Base-by-base conservation (phyloP, 2,329 filamentous ascomycete genomes). In the Aspergillus sp. region DNA sequence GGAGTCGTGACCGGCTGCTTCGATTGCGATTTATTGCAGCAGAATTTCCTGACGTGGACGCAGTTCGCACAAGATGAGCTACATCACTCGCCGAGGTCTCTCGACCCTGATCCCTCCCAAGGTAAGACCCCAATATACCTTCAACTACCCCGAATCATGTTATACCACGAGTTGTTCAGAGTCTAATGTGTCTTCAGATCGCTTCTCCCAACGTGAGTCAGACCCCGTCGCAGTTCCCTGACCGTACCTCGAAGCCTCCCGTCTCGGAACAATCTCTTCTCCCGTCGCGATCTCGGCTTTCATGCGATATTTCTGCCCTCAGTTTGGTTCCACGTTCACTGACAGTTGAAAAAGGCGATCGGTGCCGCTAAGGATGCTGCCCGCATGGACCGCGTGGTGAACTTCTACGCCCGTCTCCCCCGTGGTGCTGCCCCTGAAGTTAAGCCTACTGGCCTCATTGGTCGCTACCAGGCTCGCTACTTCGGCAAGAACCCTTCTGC, bases 31-130 rank as follows among this genome's bases (percentile, higher is more conserved):
- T 23, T 5, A 34, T 42, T 50, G n/a, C 16, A 11, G 2, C 17
- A 19, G 23, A 11, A 1, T n/a, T 44, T 58, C 57, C 60, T 67
- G 56, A 71, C 50, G 50, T 23, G 29, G 45, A 6, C 50, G 21
- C 47, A 71, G 67, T 63, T 62, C 60, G 58, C 66, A 75, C 83
- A 90, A 80, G 78, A 97, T 96, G 92, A 96, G 91, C 84, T 94
- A 87, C 85, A 83, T 95, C 72, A 85, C 87, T 72, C 89, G 89
- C 79, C 87, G 92, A 80, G 89, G 85, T 83, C 88, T 97, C 73
- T 97, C 94, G 75, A 96, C 95, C 83, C 88, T 99, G 78, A 97
- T 99, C 71, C 95, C 95, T 68, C 94, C 95, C 72, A 99, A 99
- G 91, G 93, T 96, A 81, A 66, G 81, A 56, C 55, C 59, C 40